Evolutionary conservation across 1,284 basidiomycete species (phyloP), one percentile per base, ranked within the genome.

Genomic region (Sparassis latifolia): DNA sequence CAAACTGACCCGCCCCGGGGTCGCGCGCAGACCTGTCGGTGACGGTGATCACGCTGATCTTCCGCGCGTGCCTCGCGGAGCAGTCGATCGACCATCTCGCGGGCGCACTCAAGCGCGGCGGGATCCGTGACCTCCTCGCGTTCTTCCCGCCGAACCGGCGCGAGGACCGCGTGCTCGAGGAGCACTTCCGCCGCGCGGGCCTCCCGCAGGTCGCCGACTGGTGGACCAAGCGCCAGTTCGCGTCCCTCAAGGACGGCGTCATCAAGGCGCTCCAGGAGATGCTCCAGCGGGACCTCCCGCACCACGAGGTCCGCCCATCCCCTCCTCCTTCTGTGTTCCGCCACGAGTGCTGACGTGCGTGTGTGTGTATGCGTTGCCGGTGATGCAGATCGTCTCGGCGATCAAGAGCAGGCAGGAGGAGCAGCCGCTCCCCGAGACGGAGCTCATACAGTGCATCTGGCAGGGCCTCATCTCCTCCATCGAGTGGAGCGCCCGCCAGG

Each of bases 381-480:
- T 10, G 20, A 28, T 57, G 33, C 52, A 93, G 89, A 88, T 95
- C 62, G 75, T 92, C 58, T 69, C 78, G 42, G 75, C 80, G 52
- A 80, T 97, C 69, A 86, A 86, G 63, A 62, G 69, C 42, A 80
- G 79, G 56, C 81, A 85, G 59, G 84, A 82, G 57, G 82, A 84
- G 52, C 75, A 74, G 33, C 76, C 84, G 10, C 80, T 96, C 42
- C 83, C 90, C 3, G 90, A 94, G 52, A 71, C 79, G 7, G 95
- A 98, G 61, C 76, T 97, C 51, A 78, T 93, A 51, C 78, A 85
- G 52, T 92, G 92, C 71, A 85, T 96, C 63, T 98, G 92, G 91
- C 84, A 88, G 59, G 93, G 89, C 35, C 79, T 97, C 51, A 89
- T 97, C 81, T 74, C 79, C 33, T 84, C 84, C 43, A 76, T 97